Base-by-base conservation (phyloP, 2,329 filamentous ascomycete species). In the Botrytis hyacinthi region DNA sequence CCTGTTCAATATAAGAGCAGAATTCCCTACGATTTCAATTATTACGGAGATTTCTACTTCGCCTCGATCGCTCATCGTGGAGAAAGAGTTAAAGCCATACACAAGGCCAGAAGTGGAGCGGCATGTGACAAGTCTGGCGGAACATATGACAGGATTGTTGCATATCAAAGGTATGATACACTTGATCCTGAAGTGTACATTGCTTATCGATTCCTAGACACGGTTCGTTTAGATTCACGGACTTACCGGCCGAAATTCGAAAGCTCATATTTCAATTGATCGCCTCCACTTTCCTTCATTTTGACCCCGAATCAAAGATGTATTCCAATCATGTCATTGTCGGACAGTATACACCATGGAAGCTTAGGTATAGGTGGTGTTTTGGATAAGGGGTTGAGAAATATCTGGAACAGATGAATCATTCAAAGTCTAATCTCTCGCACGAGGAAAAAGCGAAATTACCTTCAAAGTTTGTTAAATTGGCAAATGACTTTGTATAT, bases 341-440 rank as follows among this genome's bases (percentile, higher is more conserved):
- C 37, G 22, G 26, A 26, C 3, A 12, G 1, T 9, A 8, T 22
- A 1, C 0, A 22, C 1, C 2, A 20, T 59, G 14, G 48, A 51
- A n/a, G 3, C 12, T 5, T 9, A 0, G 3, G 4, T 51, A 51
- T 4, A 4, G 12, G 1, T 1, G 0, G 3, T 0, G 0, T 51
- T 26, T 14, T 4, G 10, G 26, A 51, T 6, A 2, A 10, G 32
- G 57, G 20, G 8, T 61, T 37, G 9, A 37, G 59, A 14, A 61
- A 12, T 26, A 8, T 2, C 32, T 61, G 14, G 22, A 35, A 35
- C 4, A 35, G 35, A 35, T 5, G 7, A 5, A 4, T 35, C 35
- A 5, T 6, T 35, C 35, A 35, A 35, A 35, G 35, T 5, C 35
- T 35, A 5, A 35, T 14, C 4, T 22, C 20, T 37, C 2, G 10